A percentile compares a stretch with the other conserved stretches of the same genome.
phyloP scores from a whole-genome alignment of 257 asterid species.

The Scutellaria baicalensis region DNA sequence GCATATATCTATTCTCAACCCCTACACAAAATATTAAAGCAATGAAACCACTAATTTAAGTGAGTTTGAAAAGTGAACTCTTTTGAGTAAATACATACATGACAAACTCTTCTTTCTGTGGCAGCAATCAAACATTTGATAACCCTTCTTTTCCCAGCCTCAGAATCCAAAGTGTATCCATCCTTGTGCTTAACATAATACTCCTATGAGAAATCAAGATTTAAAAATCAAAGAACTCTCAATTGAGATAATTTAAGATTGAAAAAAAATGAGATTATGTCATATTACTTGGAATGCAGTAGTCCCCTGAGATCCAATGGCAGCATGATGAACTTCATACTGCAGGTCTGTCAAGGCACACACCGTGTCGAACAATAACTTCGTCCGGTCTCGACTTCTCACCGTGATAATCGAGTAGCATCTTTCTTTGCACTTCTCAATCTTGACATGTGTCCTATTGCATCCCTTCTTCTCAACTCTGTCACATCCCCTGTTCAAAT shows the following conservation, averaged over 20 bases:
- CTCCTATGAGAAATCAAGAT: constrained; percentile 35
- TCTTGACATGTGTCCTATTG: constrained; percentile 52
- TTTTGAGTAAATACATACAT: constrained; percentile 30
- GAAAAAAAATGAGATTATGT: neutral
- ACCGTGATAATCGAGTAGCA: constrained; percentile 58
- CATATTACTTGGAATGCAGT: constrained; percentile 59
- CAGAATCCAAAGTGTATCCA: constrained; percentile 42
- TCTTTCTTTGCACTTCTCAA: constrained; percentile 44
- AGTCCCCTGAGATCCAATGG: constrained; percentile 60
- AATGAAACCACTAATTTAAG: neutral
- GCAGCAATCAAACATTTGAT: constrained; percentile 72
- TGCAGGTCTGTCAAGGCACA: constrained; percentile 70
- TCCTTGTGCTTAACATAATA: constrained; percentile 56
- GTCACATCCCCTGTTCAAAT: too few species aligned
- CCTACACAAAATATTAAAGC: constrained; percentile 33
- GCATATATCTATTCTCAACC: constrained; percentile 51
- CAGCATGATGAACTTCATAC: constrained; percentile 71
- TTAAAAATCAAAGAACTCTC: neutral
- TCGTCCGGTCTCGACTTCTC: constrained; percentile 66
- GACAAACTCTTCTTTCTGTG: constrained; percentile 65
- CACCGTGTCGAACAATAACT: constrained; percentile 69
- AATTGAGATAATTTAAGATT: neutral
- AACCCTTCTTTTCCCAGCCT: constrained; percentile 43
- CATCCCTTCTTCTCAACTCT: constrained; percentile 19
- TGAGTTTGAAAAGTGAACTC: neutral